Conservation (phyloP, 345 rosid genomes). For the Citrus inodora region DNA sequence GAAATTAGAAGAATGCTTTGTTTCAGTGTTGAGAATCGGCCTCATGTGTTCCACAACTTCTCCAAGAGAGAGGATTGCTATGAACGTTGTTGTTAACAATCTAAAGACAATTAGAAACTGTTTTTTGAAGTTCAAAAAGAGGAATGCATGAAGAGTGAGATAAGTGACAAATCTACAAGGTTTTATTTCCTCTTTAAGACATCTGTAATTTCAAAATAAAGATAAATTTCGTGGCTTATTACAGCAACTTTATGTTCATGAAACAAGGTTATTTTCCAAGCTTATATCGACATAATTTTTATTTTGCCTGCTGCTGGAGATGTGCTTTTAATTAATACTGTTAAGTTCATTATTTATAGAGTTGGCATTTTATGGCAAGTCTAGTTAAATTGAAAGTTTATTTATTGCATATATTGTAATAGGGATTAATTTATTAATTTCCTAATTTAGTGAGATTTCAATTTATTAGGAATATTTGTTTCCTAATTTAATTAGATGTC, state of each 20-base stretch:
- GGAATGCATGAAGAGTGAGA: neutral
- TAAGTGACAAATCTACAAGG: neutral
- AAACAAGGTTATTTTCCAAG: neutral
- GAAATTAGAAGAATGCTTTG: constrained; percentile 16
- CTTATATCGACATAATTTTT: too few relatives aligned
- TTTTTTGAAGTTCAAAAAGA: neutral
- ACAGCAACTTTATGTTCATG: neutral
- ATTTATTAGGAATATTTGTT: too few relatives aligned
- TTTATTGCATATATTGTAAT: too few relatives aligned
- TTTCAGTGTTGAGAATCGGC: constrained; percentile 19
- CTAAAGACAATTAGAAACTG: constrained; percentile 9
- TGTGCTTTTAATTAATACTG: too few relatives aligned
- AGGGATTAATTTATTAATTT: too few relatives aligned
- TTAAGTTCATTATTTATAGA: too few relatives aligned
- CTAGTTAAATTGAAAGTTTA: too few relatives aligned
- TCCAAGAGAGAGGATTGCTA: constrained; percentile 7
- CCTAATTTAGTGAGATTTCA: too few relatives aligned
- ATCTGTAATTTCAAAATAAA: neutral
- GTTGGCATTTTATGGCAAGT: too few relatives aligned
- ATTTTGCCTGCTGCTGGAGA: neutral
- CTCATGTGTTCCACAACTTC: constrained; percentile 14
- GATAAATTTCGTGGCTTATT: neutral
- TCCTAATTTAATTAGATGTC: too few relatives aligned
- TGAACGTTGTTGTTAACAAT: constrained; percentile 19
- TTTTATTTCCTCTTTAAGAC: neutral